These are phyloP conservation scores for Nothomitra cinnamomea DNA, from an alignment of 2,329 filamentous ascomycete genomes.

Conservation along the genomic window DNA sequence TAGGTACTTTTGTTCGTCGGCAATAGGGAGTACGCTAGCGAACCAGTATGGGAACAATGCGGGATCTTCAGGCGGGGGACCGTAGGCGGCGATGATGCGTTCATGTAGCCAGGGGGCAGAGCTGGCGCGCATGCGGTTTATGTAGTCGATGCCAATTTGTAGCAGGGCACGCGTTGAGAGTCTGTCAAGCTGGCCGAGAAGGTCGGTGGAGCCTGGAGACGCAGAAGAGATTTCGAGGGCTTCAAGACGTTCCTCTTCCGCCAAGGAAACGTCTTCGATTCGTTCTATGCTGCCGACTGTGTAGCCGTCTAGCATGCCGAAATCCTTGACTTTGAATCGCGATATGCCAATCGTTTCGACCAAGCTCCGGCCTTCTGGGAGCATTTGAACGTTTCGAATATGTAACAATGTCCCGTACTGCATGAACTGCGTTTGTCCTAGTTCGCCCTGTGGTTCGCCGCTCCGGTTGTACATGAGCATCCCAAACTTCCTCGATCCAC, in stretches of 20 bases:
- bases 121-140: constrained; percentile 47
- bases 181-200: constrained; percentile 25
- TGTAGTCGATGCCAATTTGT: constrained; percentile 46
- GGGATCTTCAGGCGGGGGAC: constrained; percentile 59
- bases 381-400: constrained; percentile 55
- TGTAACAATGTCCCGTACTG: constrained; percentile 64
- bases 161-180: constrained; percentile 59
- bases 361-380: constrained; percentile 66
- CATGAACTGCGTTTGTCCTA: constrained; percentile 41
- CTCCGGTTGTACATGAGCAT: constrained; percentile 58
- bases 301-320: constrained; percentile 58
- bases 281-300: constrained; percentile 57
- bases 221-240: constrained; percentile 39
- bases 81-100: constrained; percentile 56
- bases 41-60: constrained; percentile 82
- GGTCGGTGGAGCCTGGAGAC: constrained; percentile 11
- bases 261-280: constrained; percentile 64
- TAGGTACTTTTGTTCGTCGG: constrained; percentile 62
- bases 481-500: constrained; percentile 56
- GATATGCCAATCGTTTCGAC: constrained; percentile 63
- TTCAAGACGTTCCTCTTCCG: constrained; percentile 65
- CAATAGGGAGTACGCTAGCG: constrained; percentile 61
- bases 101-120: constrained; percentile 61
- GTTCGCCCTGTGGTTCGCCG: constrained; percentile 33
- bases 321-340: constrained; percentile 54